These are phyloP conservation scores for Niveomyces coronatus DNA, from an alignment of 2,329 filamentous ascomycete genomes.

Conservation along the genomic window DNA sequence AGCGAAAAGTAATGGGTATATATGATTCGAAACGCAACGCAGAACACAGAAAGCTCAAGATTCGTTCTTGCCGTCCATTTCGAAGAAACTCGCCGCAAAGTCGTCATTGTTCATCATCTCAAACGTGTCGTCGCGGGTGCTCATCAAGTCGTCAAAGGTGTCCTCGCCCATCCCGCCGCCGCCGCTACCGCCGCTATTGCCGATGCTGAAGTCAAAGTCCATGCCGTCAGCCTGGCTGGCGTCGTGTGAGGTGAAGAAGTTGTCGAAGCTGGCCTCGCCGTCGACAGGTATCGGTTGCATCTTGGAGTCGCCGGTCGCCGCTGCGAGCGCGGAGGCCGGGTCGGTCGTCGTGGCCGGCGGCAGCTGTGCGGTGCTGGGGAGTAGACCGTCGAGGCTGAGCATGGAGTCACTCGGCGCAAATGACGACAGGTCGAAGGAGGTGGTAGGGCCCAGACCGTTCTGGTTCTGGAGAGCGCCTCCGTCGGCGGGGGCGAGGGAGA, in stretches of 20 bases:
- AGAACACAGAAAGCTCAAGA: background rate
- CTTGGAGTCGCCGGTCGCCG: constrained; percentile 12
- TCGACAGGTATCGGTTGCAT: constrained; percentile 20
- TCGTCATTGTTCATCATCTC: constrained; percentile 33
- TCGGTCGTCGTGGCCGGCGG: constrained; percentile 11
- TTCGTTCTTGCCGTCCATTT: constrained; percentile 19
- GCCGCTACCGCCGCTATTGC: constrained; percentile 14
- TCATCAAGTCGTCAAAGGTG: constrained; percentile 42
- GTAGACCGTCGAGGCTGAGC: constrained; percentile 20
- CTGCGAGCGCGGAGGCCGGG: constrained; percentile 7
- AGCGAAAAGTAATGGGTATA: background rate
- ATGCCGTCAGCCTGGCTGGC: constrained; percentile 28
- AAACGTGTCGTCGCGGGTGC: constrained; percentile 29
- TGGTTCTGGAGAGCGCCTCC: constrained; percentile 16
- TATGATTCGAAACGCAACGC: constrained; percentile 13
- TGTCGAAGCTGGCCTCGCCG: constrained; percentile 26
- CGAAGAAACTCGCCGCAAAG: constrained; percentile 39
- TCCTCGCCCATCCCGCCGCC: constrained; percentile 21
- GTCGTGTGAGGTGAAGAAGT: constrained; percentile 38
- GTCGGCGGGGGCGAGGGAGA: constrained; percentile 37
- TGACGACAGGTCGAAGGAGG: constrained; percentile 34
- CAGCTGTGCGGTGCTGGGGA: constrained; percentile 16
- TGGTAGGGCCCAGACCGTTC: constrained; percentile 20
- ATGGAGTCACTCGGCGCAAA: constrained; percentile 28
- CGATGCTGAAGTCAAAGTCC: constrained; percentile 28